Evolutionary conservation across 768 basidiomycete species (phyloP), one percentile per base, ranked within the genome.

Genomic region (Gloeostereum incarnatum): DNA sequence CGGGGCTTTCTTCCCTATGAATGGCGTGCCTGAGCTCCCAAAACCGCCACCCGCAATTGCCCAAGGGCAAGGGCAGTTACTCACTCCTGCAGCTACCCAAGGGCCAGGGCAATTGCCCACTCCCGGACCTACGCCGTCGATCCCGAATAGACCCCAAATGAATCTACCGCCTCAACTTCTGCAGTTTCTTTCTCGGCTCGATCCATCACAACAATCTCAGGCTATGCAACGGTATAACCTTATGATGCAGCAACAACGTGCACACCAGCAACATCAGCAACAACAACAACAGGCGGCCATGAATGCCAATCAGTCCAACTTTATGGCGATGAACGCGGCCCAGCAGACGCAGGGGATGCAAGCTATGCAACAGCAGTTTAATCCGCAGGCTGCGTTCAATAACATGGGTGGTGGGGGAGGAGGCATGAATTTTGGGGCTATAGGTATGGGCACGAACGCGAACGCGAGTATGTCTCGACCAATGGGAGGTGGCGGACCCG

Each of bases 1-100:
- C 2, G 76, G 67, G 16, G 67, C 66, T 0, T 61, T 72, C 43
- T 81, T 78, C 53, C 65, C 68, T 5, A 23, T 60, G 7, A 66
- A 60, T 0, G 75, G 75, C 5, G 53, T 80, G 27, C 75, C 78
- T 0, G 69, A 71, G 39, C 51, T 72, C 41, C 71, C 69, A 3
- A 62, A 60, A 39, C 35, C 52, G 7, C 18, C 49, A 11, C 9
- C 49, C 30, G 34, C 38, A 3, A 5, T 16, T 11, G 6, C 45
- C 5, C 40, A 50, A n/a, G n/a, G n/a, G n/a, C n/a, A n/a, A n/a
- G n/a, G n/a, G n/a, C n/a, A n/a, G n/a, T n/a, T n/a, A n/a, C n/a
- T n/a, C n/a, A n/a, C n/a, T n/a, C n/a, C n/a, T n/a, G n/a, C n/a
- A n/a, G n/a, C n/a, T n/a, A n/a, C n/a, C n/a, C n/a, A n/a, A n/a